Base-by-base conservation (phyloP, 2,329 filamentous ascomycete genomes). In the Blastomyces emzantsi region DNA sequence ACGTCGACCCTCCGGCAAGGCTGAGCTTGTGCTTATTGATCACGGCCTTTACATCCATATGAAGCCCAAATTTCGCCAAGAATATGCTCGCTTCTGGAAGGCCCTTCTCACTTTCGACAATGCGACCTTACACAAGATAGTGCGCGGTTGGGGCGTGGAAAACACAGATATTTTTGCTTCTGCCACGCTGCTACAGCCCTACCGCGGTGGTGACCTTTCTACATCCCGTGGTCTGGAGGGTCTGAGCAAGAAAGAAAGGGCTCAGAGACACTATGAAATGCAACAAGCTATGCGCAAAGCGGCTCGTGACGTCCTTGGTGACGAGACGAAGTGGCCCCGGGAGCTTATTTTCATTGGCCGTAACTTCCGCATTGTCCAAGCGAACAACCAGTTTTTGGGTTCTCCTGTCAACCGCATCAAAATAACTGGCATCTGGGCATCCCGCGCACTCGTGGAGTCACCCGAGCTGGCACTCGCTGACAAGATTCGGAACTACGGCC, bases 41-140 rank as follows among this genome's bases (percentile, higher is more conserved):
- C 94, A 99, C 76, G 94, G 94, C 0, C 85, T 99, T 6, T 99
- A 99, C 78, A 90, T 97, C 63, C 88, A 90, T 75, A 94, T 97
- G 90, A 82, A 85, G 30, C 87, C 89, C 1, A 80, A 85, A 65
- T 96, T 97, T 78, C 85, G 92, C 13, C 87, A 88, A 71, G 86
- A 97, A 74, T 97, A 97, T 75, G 87, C 87, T 22, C 80, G 85
- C 3, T 94, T 99, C 79, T 99, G 94, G 94, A 96, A 95, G 76
- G 87, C 89, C 0, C 84, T 99, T 13, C 86, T 97, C 80, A 92
- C 91, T 0, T 94, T 97, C 69, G 94, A 99, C 80, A 96, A 97
- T 76, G 79, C 83, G 28, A 90, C 89, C 1, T 87, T 97, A 62
- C 75, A 78, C 62, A 80, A 85, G 28, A 87, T 97, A 65, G 91